Base-by-base conservation (phyloP, 805 yeast genomes). In the Wickerhamomyces pijperi region DNA sequence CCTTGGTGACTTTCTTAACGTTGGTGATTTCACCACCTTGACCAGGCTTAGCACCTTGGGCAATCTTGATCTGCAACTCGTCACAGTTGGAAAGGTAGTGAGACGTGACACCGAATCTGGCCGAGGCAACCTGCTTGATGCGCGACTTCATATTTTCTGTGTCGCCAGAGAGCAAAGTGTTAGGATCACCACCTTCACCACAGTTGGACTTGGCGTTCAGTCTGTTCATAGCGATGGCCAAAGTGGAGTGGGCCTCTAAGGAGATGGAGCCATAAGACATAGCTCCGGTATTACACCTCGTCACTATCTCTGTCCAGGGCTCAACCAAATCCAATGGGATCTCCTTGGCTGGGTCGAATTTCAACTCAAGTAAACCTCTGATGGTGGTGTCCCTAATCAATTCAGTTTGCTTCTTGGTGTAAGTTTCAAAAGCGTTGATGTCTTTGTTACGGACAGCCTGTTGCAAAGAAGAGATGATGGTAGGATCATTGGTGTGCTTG, bases 1-100 rank as follows among this genome's bases (percentile, higher is more conserved):
- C 74, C 42, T 70, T 76, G 20, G 90, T 74, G 36, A 90, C 98
- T 64, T 90, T 90, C 66, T 47, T 45, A 5, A 31, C 33, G 21
- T 50, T 49, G 34, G 49, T 47, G 31, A 51, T 70, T 64, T 92
- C 97, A 72, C 98, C 98, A 72, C 98, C 98, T 70, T 92, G 97
- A 68, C 97, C 98, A 11, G 97, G 97, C 65, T 90, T 90, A 40
- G 98, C 98, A 66, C 98, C 97, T 66, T 90, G 98, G 9, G 97
- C 97, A 88, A 90, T 87, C 67, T 90, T 90, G 62, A 90, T 92
- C 65, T 90, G 98, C 46, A 90, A 76, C 67, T 90, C 97, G 55
- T 90, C 97, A 34, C 97, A 95, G 64, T 90, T 97, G 29, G 96
- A 78, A 53, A 90, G 70, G 61, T 92, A 90, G 63, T 81, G 76